A percentile compares a stretch with the other conserved stretches of the same genome.
Evolutionary conservation across 139 green algal genomes (phyloP).

Genomic region (Chlorella sp.): DNA sequence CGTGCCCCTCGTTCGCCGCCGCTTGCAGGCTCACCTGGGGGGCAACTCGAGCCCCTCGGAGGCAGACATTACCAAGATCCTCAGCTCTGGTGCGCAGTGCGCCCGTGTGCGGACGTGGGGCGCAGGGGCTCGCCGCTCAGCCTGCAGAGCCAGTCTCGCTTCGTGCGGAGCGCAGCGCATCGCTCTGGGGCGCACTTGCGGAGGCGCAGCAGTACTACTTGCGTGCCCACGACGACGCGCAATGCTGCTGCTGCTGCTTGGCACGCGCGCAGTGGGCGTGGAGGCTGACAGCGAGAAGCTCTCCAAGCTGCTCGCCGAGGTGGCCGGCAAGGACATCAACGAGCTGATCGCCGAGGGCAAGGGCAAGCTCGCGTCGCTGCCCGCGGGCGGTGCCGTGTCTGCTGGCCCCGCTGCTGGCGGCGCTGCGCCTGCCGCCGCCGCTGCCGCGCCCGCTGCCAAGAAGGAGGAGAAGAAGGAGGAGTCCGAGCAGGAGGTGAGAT

Average conservation of each 20-base stretch:
- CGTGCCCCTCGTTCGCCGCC: too few species aligned
- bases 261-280: conserved; percentile 53
- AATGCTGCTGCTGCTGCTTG: too few species aligned
- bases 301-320: conserved; percentile 57
- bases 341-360: conserved; percentile 36
- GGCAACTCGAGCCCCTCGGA: conserved; percentile 60
- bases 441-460: conserved; percentile 34
- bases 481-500: conserved; percentile 42
- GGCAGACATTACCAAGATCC: conserved; percentile 64
- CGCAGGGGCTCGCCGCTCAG: too few species aligned
- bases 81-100: conserved; percentile 40
- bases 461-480: conserved; percentile 64
- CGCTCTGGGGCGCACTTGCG: too few species aligned
- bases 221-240: too few species aligned
- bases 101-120: not conserved
- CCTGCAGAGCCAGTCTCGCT: too few species aligned
- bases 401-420: conserved; percentile 23
- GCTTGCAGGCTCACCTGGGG: conserved; percentile 62
- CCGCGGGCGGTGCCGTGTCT: conserved; percentile 37
- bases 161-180: too few species aligned
- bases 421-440: conserved; percentile 23
- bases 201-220: too few species aligned
- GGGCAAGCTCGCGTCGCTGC: conserved; percentile 71
- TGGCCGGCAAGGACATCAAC: conserved; percentile 64
- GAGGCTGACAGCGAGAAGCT: conserved; percentile 62